Conservation (phyloP, 495 filamentous ascomycete genomes). For the Poronia punctata region DNA sequence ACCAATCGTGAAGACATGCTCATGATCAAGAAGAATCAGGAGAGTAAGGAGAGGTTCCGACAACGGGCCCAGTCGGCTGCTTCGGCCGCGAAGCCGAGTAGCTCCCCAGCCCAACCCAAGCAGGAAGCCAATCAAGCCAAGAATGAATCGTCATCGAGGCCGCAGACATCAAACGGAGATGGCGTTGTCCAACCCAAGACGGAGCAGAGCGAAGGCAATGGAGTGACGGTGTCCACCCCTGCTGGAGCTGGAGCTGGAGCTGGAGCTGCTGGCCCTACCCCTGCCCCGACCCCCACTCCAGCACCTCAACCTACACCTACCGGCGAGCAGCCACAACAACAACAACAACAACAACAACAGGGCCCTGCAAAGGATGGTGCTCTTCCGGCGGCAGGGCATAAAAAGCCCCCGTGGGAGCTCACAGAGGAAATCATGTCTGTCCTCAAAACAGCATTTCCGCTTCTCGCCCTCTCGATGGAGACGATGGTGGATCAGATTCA, state of each 20-base stretch:
- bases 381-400: conserved; percentile 42
- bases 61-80: conserved; percentile 36
- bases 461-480: conserved; percentile 96
- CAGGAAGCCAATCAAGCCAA: conserved; percentile 32
- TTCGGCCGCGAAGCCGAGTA: conserved; percentile 29
- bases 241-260: too few species aligned
- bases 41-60: conserved; percentile 65
- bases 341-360: too few species aligned
- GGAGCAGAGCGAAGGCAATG: conserved; percentile 39
- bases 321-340: conserved; percentile 23
- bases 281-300: too few species aligned
- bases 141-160: conserved; percentile 41
- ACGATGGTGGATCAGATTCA: conserved; percentile 98
- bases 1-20: conserved; percentile 94
- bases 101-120: conserved; percentile 31
- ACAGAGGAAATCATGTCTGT: conserved; percentile 90
- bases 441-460: conserved; percentile 91
- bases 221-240: too few species aligned
- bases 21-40: conserved; percentile 80
- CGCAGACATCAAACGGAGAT: conserved; percentile 42
- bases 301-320: conserved; percentile 28
- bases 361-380: conserved; percentile 17
- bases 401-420: conserved; percentile 87
- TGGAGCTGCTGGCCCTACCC: too few species aligned
- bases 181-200: conserved; percentile 30